Evolutionary conservation across 768 basidiomycete species (phyloP), one percentile per base, ranked within the genome.

Genomic region (Nidularia pulvinata): DNA sequence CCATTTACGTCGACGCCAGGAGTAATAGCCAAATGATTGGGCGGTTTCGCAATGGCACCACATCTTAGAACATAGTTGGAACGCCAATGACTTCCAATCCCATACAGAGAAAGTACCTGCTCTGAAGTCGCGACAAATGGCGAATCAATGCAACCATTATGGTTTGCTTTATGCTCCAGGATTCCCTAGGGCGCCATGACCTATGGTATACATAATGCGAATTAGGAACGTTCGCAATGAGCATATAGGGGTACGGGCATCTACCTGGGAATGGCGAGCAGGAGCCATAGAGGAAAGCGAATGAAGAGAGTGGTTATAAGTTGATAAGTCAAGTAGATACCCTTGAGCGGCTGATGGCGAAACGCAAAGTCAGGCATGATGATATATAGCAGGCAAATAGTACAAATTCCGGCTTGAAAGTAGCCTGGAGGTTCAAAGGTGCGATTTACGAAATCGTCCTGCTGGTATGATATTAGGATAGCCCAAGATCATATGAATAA

Each of bases 311-410:
- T 73, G 50, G 61, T 59, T 13, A 77, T 33, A 16, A 78, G 46
- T 47, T 75, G 71, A 59, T 79, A 81, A 5, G 67, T 60, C 30
- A 83, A 58, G 63, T 80, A 84, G 34, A 82, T 51, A 7, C 64
- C 68, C 59, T 81, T 83, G 64, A 79, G 61, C 7, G 83, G 81
- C 57, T 84, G 83, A 46, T 70, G 56, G 19, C 71, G 67, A 54
- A 71, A 71, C 49, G 61, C 57, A n/a, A n/a, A n/a, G n/a, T n/a
- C n/a, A n/a, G n/a, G n/a, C n/a, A n/a, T n/a, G n/a, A n/a, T n/a
- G n/a, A n/a, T n/a, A n/a, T n/a, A n/a, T n/a, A n/a, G n/a, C n/a
- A n/a, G n/a, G n/a, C n/a, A n/a, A n/a, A n/a, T n/a, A n/a, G n/a
- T n/a, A n/a, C n/a, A n/a, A n/a, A n/a, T n/a, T n/a, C n/a, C n/a